Evolutionary conservation across 225 moss, liverwort and hornwort genomes (phyloP), one percentile per base, ranked within the genome.

Genomic region (Rhytidiadelphus loreus): DNA sequence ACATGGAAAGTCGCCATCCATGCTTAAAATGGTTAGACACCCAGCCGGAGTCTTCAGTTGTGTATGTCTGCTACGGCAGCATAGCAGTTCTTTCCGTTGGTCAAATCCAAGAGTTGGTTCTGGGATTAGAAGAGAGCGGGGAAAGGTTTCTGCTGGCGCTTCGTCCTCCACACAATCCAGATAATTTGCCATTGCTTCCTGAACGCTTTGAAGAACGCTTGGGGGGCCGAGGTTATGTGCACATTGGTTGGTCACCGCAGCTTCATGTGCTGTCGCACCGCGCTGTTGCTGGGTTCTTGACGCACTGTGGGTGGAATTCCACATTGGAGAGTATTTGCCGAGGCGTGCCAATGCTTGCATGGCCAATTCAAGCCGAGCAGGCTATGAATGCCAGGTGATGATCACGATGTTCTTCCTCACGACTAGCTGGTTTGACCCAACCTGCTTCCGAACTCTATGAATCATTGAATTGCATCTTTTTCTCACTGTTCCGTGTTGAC

Each of bases 261-360:
- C 90, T 94, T 7, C 71, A 41, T 26, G 86, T 94, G 64, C 85
- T 94, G 2, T 87, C 88, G 11, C 92, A 94, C 71, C 90, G 83
- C 35, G 64, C 86, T 37, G 57, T 87, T 30, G 81, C 88, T 35
- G 94, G 86, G 25, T 94, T 91, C 37, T 32, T 94, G 83, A 66
- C 91, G 63, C 94, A 92, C 62, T 94, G 94, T 63, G 94, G 94
- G 11, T 94, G 92, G 94, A 94, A 94, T 33, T 94, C 94, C 4
- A 70, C 90, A 24, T 59, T 92, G 86, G 91, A 94, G 88, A 61
- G 83, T 48, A 87, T 94, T 44, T 90, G 90, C 64, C 69, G 83
- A 48, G 91, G 92, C 19, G 77, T 92, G 86, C 91, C 94, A 3
- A 89, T 94, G 77, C 89, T 94, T 43, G 19, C 90, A n/a, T 94